Percentiles rank a stretch among this genome's conserved stretches.
Evolutionary conservation across 176 grass and related monocot species (phyloP).

Genomic region (Eleusine coracana): DNA sequence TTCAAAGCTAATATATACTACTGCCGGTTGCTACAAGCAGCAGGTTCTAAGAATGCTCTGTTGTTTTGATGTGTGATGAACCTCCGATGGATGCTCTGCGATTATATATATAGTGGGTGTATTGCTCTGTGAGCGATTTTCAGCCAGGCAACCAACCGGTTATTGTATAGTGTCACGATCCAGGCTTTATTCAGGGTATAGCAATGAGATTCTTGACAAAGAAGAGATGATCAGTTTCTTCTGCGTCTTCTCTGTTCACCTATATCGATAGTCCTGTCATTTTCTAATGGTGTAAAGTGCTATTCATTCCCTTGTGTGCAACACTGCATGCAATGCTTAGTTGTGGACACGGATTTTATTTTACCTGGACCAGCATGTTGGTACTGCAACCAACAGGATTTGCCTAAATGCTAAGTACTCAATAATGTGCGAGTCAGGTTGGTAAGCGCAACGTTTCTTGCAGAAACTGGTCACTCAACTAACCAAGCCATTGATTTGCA

Average conservation of each 20-base stretch:
- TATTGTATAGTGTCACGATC: slow-evolving; percentile 31
- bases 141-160: slow-evolving; percentile 22
- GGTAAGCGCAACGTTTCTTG: background rate
- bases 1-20: background rate
- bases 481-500: too few relatives aligned
- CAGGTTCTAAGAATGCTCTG: background rate
- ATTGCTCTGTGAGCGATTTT: background rate
- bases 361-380: background rate
- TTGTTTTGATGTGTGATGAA: slow-evolving; percentile 1
- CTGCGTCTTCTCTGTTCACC: background rate
- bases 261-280: background rate
- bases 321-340: background rate
- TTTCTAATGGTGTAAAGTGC: background rate
- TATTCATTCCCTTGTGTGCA: background rate
- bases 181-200: background rate
- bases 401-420: background rate
- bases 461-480: background rate
- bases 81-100: background rate
- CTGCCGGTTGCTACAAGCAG: background rate
- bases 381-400: background rate
- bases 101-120: slow-evolving; percentile 27
- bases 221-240: slow-evolving; percentile 30
- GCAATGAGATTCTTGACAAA: too few relatives aligned
- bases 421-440: too few relatives aligned
- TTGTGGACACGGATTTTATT: background rate